These are phyloP conservation scores for Fremontodendron californicum DNA, from an alignment of 345 rosid species.

Conservation along the genomic window DNA sequence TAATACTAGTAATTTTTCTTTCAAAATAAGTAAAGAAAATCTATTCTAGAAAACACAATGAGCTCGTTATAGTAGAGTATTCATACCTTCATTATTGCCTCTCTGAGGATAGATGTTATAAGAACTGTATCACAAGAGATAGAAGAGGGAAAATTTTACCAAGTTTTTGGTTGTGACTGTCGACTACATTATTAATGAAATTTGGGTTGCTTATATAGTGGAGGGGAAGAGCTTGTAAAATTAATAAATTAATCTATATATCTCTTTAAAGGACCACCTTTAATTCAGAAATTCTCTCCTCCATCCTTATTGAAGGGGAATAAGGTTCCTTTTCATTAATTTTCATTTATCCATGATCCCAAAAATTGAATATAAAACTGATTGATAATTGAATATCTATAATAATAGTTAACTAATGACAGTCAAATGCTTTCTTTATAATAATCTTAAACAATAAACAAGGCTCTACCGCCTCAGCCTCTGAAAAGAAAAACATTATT, in stretches of 20 bases:
- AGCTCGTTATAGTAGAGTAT: too few species aligned
- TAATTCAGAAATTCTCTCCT: conserved; percentile 26
- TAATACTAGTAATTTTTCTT: neutral
- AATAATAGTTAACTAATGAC: neutral
- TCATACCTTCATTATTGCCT: neutral
- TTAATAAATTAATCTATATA: neutral
- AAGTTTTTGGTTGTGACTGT: conserved; percentile 13
- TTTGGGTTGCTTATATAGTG: conserved; percentile 24
- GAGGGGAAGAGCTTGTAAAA: neutral
- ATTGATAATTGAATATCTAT: too few species aligned
- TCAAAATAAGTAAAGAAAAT: neutral
- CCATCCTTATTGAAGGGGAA: conserved; percentile 39
- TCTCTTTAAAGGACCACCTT: conserved; percentile 24
- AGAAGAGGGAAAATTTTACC: neutral
- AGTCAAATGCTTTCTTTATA: conserved; percentile 15
- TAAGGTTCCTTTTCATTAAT: conserved; percentile 25
- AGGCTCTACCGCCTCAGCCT: neutral
- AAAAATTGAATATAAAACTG: neutral
- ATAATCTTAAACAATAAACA: neutral
- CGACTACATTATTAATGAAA: neutral
- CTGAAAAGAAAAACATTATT: neutral
- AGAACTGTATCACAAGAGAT: neutral
- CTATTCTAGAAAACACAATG: neutral
- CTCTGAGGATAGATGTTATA: neutral
- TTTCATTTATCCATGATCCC: neutral